phyloP scores from a whole-genome alignment of 2,329 filamentous ascomycete species.

The Calonectria crousiana region DNA sequence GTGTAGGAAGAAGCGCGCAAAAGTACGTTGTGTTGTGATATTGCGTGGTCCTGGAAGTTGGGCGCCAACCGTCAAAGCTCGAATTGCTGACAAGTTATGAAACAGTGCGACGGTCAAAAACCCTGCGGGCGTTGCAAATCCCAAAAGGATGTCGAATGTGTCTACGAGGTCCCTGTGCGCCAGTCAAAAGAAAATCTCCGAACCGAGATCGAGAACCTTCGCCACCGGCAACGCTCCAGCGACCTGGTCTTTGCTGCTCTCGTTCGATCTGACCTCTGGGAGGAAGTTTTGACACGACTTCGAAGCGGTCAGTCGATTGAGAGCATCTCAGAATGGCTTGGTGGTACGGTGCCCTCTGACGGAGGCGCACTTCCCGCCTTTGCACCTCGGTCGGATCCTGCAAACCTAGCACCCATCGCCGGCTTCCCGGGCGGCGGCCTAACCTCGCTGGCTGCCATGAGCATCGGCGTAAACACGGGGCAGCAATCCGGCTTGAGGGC shows the following conservation, averaged over 20 bases:
- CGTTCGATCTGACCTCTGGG: constrained; percentile 61
- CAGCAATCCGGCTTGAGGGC: constrained; percentile 48
- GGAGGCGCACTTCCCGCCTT: constrained; percentile 47
- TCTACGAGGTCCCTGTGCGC: constrained; percentile 73
- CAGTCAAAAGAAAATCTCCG: constrained; percentile 74
- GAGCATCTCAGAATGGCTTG: constrained; percentile 67
- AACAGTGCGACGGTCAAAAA: constrained; percentile 69
- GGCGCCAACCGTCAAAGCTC: background rate
- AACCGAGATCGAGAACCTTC: constrained; percentile 69
- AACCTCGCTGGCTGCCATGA: constrained; percentile 47
- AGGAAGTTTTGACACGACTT: constrained; percentile 66
- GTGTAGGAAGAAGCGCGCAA: constrained; percentile 72
- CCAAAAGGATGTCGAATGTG: constrained; percentile 67
- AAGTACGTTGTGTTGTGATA: constrained; percentile 54
- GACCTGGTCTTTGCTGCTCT: constrained; percentile 69
- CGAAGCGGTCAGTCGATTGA: constrained; percentile 67
- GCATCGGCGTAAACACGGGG: constrained; percentile 47
- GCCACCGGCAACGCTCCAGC: constrained; percentile 65
- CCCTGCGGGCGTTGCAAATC: constrained; percentile 68
- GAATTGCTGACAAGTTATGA: constrained; percentile 28
- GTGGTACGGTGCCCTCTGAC: constrained; percentile 46
- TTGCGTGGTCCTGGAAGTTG: background rate
- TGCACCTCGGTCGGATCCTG: constrained; percentile 29
- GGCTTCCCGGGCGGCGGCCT: constrained; percentile 46
- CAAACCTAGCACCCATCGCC: constrained; percentile 37